These are phyloP conservation scores for Camelina neglecta DNA, from an alignment of 345 rosid species.

Conservation along the genomic window DNA sequence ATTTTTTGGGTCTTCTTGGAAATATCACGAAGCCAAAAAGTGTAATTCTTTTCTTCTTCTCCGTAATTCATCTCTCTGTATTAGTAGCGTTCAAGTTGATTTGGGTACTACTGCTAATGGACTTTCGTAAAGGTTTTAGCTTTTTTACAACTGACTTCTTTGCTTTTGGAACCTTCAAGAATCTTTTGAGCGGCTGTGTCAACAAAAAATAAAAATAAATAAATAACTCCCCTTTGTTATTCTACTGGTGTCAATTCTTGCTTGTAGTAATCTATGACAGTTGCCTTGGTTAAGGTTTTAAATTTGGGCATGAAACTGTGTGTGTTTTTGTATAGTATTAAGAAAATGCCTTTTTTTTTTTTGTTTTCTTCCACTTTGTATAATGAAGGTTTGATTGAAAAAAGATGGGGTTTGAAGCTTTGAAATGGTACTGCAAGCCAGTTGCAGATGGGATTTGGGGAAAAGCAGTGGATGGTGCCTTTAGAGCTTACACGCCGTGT, in stretches of 20 bases:
- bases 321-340: background rate
- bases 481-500: constrained; percentile 81
- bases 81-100: background rate
- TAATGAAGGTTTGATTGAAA: constrained; percentile 33
- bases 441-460: constrained; percentile 67
- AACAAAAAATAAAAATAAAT: no score
- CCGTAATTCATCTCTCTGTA: background rate
- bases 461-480: constrained; percentile 60
- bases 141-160: constrained; percentile 7
- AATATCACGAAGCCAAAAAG: constrained; percentile 36
- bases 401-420: constrained; percentile 63
- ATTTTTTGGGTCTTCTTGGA: constrained; percentile 5
- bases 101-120: constrained; percentile 4
- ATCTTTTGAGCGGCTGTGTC: no score
- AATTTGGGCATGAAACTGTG: background rate
- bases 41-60: constrained; percentile 30
- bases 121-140: constrained; percentile 20
- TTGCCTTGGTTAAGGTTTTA: background rate
- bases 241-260: background rate
- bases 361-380: constrained; percentile 23
- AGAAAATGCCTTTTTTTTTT: constrained; percentile 20
- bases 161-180: constrained; percentile 7
- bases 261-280: background rate
- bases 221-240: background rate
- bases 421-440: constrained; percentile 89